phyloP scores from a whole-genome alignment of 352 stramenopile genomes.

The Phytophthora agathidicida region DNA sequence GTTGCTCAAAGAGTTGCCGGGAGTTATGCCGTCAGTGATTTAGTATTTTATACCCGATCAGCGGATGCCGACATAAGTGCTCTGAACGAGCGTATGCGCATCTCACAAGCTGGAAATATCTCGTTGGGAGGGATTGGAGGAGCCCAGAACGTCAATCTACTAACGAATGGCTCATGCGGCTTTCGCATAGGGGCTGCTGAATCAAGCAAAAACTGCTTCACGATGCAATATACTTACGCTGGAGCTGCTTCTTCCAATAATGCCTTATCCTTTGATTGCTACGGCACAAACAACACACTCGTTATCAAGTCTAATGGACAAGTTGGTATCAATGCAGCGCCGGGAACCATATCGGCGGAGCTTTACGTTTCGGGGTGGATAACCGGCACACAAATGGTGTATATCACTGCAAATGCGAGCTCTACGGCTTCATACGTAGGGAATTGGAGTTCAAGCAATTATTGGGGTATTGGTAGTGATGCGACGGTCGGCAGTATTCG shows the following conservation, averaged over 20 bases:
- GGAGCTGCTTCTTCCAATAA: background rate
- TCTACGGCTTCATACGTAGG: background rate
- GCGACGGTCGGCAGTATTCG: background rate
- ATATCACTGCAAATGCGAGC: background rate
- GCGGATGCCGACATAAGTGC: no score
- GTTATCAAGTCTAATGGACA: background rate
- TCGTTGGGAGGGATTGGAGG: background rate
- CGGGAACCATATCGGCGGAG: background rate
- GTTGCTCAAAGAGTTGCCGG: no score
- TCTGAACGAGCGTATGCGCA: background rate
- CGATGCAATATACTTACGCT: background rate
- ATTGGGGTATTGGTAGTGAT: background rate
- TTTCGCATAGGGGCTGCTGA: background rate
- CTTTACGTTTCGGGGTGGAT: background rate
- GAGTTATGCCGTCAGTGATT: no score
- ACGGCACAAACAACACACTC: background rate
- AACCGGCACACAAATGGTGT: background rate
- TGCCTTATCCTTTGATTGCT: background rate
- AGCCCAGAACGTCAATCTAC: background rate
- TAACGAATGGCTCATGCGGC: background rate
- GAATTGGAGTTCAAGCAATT: constrained; percentile 2
- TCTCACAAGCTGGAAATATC: background rate
- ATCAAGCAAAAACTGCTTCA: background rate
- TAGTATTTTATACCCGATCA: no score
- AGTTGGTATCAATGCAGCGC: background rate